Evolutionary conservation across 768 basidiomycete genomes (phyloP).

Genomic region (Coprinopsis sp.): DNA sequence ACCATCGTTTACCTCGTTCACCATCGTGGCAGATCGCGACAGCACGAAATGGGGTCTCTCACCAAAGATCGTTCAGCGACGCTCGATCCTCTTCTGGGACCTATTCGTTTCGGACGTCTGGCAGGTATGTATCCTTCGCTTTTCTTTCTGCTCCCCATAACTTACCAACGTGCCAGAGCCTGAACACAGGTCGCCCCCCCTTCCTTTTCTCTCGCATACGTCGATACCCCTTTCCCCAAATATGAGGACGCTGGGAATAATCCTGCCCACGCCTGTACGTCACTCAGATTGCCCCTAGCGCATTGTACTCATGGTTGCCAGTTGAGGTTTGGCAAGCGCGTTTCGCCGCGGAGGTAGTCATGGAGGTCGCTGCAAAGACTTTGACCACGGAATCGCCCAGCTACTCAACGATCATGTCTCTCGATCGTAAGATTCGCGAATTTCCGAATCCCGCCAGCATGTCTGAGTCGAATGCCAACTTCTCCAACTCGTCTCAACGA

Average conservation of each 20-base stretch:
- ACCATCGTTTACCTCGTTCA: neutral
- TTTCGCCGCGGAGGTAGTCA: conserved; percentile 62
- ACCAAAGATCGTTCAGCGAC: conserved; percentile 56
- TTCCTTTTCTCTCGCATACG: conserved; percentile 56
- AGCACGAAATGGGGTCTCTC: conserved; percentile 61
- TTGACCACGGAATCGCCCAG: conserved; percentile 61
- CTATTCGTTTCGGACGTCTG: conserved; percentile 68
- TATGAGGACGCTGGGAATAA: conserved; percentile 27
- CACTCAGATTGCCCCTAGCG: neutral
- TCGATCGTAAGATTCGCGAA: conserved; percentile 65
- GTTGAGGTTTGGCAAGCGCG: conserved; percentile 59
- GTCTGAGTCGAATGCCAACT: conserved; percentile 28
- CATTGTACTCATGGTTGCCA: conserved; percentile 20
- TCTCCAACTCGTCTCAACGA: conserved; percentile 38
- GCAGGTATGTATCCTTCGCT: conserved; percentile 42
- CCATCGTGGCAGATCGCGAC: conserved; percentile 49
- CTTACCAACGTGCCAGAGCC: conserved; percentile 37
- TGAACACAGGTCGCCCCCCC: conserved; percentile 71
- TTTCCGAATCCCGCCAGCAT: conserved; percentile 50
- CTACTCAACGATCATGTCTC: conserved; percentile 61
- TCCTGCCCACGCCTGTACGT: conserved; percentile 31
- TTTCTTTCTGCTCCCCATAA: neutral
- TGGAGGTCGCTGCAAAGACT: conserved; percentile 58
- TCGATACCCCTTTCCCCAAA: conserved; percentile 62
- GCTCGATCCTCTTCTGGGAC: conserved; percentile 75